Base-by-base conservation (phyloP, 768 basidiomycete species). In the Suillus tomentosus region DNA sequence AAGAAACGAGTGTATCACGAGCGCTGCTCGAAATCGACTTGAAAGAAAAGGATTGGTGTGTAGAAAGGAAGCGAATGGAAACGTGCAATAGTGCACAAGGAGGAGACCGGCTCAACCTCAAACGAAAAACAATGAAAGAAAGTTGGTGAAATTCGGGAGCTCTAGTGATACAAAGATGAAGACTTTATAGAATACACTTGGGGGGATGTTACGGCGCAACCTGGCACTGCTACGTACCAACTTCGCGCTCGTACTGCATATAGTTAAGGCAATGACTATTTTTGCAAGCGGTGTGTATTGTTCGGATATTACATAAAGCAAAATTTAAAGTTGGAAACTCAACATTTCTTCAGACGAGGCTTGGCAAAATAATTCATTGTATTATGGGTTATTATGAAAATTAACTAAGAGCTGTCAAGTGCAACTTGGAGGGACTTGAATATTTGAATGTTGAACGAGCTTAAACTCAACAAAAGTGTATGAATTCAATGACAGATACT, bases 61-160 rank as follows among this genome's bases (percentile, higher is more conserved):
- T 64, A 64, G 70, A 67, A 68, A 51, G 59, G 62, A 71, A 48
- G 56, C 39, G 69, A 63, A 17, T 67, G 69, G 65, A 62, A 64
- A 71, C 60, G 73, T 70, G 70, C 68, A 69, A 68, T 71, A 66
- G 64, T 63, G 39, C 62, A 66, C 53, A 68, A 72, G 67, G 76
- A 76, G 77, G 77, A 63, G 57, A 58, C 57, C 78, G 76, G 79
- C 78, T 79, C 77, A 68, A 58, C 42, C 50, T 24, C 57, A 51
- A n/a, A 45, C n/a, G 31, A 58, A 56, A 48, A 66, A 42, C n/a
- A 31, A 53, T 19, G 9, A 54, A 64, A 42, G 43, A 43, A 62
- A 39, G 59, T 47, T n/a, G 55, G 22, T 56, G 24, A 10, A 55
- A 42, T 40, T 19, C 51, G 51, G 51, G n/a, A 34, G 53, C 36